phyloP scores from a whole-genome alignment of 2,329 filamentous ascomycete species.

The Sarocladiaceae sp. region DNA sequence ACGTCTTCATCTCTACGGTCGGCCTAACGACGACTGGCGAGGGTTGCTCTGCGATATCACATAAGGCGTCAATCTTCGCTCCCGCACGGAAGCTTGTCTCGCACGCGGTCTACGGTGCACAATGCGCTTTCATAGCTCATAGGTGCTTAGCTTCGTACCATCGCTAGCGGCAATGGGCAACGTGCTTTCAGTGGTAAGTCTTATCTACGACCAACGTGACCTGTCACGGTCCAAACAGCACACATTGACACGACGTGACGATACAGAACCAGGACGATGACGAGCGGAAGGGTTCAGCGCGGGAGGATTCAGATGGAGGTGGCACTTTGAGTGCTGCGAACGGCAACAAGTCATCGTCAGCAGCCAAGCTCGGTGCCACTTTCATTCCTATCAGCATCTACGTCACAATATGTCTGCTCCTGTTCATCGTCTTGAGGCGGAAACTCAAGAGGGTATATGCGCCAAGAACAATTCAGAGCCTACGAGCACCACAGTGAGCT shows the following conservation, averaged over 20 bases:
- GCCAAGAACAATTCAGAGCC: slow-evolving; percentile 44
- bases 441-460: slow-evolving; percentile 49
- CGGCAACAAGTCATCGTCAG: slow-evolving; percentile 29
- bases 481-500: slow-evolving; percentile 39
- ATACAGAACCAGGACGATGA: slow-evolving; percentile 19
- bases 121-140: background rate
- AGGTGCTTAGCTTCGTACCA: background rate
- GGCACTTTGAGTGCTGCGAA: slow-evolving; percentile 30
- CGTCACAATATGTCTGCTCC: slow-evolving; percentile 41
- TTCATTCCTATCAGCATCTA: slow-evolving; percentile 51
- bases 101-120: background rate
- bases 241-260: background rate
- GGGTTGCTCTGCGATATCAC: background rate
- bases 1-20: slow-evolving; percentile 1
- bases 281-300: slow-evolving; percentile 29
- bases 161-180: slow-evolving; percentile 1
- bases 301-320: slow-evolving; percentile 25
- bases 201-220: no score
- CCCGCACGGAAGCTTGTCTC: background rate
- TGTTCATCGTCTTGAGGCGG: slow-evolving; percentile 47
- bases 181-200: background rate
- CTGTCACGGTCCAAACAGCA: background rate
- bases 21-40: background rate
- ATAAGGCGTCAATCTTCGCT: background rate
- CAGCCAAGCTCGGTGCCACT: slow-evolving; percentile 40